Conservation (phyloP, 768 basidiomycete species). For the Termitomyces sp. region DNA sequence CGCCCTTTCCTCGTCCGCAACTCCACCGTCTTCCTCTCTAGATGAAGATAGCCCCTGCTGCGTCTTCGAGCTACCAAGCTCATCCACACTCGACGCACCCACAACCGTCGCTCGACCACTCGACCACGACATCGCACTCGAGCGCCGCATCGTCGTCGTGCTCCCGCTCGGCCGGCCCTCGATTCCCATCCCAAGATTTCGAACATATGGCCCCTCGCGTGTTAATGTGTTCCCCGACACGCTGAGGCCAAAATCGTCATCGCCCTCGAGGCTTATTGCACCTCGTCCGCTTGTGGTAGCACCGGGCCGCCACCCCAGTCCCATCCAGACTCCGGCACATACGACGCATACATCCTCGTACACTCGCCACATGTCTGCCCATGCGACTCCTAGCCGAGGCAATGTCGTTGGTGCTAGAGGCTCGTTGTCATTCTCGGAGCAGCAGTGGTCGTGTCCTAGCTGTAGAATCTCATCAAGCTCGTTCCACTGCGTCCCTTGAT, state of each 20-base stretch:
- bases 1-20: conserved; percentile 22
- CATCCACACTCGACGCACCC: conserved; percentile 26
- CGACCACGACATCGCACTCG: conserved; percentile 50
- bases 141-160: conserved; percentile 32
- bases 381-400: conserved; percentile 41
- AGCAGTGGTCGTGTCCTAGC: conserved; percentile 38
- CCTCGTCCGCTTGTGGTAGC: conserved; percentile 44
- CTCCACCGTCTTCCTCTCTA: conserved; percentile 6
- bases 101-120: conserved; percentile 33
- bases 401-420: conserved; percentile 15
- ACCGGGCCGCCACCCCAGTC: conserved; percentile 66
- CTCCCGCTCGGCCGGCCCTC: conserved; percentile 47
- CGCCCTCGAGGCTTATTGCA: conserved; percentile 61
- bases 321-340: conserved; percentile 81
- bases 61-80: background rate
- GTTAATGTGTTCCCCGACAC: background rate
- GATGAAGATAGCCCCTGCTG: background rate
- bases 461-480: conserved; percentile 69
- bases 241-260: conserved; percentile 50
- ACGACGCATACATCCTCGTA: conserved; percentile 85
- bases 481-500: conserved; percentile 54
- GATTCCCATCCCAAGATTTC: conserved; percentile 67
- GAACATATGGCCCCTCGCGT: conserved; percentile 30
- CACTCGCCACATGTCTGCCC: conserved; percentile 76
- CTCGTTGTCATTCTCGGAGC: background rate